Evolutionary conservation across 345 rosid species (phyloP).

Genomic region (Iberis pinnata): DNA sequence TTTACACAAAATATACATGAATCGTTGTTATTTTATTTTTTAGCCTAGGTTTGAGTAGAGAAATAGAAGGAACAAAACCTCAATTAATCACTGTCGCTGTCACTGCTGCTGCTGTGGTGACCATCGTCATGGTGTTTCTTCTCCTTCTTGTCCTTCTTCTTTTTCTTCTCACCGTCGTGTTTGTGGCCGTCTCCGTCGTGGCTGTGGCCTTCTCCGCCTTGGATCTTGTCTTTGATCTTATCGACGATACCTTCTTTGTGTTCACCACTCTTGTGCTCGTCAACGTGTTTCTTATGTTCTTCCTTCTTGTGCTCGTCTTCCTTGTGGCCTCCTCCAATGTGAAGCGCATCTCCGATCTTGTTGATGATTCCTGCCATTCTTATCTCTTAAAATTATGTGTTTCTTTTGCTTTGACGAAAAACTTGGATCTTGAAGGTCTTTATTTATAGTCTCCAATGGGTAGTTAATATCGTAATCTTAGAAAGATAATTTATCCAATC

Average conservation of each 20-base stretch:
- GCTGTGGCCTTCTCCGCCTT: conserved; percentile 29
- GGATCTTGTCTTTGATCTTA: conserved; percentile 39
- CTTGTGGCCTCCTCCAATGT: conserved; percentile 48
- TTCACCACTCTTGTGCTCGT: conserved; percentile 31
- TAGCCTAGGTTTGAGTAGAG: background rate
- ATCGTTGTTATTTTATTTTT: no score
- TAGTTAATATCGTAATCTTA: background rate
- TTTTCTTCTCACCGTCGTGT: conserved; percentile 30
- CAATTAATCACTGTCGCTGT: conserved; percentile 72
- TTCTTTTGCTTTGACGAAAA: conserved; percentile 9
- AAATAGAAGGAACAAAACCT: background rate
- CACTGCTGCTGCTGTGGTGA: conserved; percentile 51
- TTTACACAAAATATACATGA: background rate
- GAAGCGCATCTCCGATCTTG: conserved; percentile 62
- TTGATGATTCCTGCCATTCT: conserved; percentile 54
- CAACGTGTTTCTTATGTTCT: conserved; percentile 26
- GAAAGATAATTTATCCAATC: background rate
- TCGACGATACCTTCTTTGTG: conserved; percentile 46
- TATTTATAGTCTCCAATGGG: conserved; percentile 13
- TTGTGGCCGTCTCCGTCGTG: conserved; percentile 23
- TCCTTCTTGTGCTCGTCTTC: conserved; percentile 39
- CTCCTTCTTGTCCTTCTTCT: conserved; percentile 45
- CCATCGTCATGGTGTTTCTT: conserved; percentile 37
- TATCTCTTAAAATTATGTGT: background rate
- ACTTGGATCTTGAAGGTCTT: conserved; percentile 12